A percentile compares a stretch with the other conserved stretches of the same genome.
Conservation (phyloP, 306 rosid species). For the Calophaca sinica region DNA sequence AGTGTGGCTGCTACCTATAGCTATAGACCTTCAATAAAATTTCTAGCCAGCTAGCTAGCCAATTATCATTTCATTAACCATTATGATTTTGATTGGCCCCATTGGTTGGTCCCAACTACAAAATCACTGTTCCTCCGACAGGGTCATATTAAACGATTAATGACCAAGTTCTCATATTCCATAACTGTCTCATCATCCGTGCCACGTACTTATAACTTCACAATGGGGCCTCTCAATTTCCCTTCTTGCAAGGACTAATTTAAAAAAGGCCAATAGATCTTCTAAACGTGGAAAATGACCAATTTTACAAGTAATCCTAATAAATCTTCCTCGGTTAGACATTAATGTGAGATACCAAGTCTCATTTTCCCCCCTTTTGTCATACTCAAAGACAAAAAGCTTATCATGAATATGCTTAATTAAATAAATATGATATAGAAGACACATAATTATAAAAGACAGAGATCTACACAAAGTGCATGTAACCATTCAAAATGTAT, state of each 20-base stretch:
- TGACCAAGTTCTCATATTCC: constrained; percentile 40
- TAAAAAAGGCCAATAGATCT: constrained; percentile 45
- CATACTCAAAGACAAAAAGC: constrained; percentile 25
- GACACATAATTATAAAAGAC: constrained; percentile 4
- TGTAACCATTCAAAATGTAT: constrained; percentile 2
- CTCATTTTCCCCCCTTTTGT: constrained; percentile 16
- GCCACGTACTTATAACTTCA: constrained; percentile 48
- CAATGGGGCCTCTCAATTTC: constrained; percentile 32
- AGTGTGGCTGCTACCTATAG: background rate
- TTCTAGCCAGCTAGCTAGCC: background rate
- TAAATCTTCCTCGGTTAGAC: constrained; percentile 31
- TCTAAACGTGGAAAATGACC: constrained; percentile 50
- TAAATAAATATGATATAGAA: too few relatives aligned
- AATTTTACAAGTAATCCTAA: constrained; percentile 51
- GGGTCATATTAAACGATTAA: constrained; percentile 35
- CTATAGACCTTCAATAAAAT: background rate
- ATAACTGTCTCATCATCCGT: constrained; percentile 49
- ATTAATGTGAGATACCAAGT: constrained; percentile 35
- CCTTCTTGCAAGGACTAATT: constrained; percentile 47
- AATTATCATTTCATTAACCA: background rate
- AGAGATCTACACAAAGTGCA: constrained; percentile 9
- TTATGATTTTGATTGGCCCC: constrained; percentile 33
- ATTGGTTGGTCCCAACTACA: constrained; percentile 13
- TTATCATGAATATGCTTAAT: background rate
- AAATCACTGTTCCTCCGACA: constrained; percentile 54